Conservation (phyloP, 78 protist genomes). For the Chrysochromulina tobinii region DNA sequence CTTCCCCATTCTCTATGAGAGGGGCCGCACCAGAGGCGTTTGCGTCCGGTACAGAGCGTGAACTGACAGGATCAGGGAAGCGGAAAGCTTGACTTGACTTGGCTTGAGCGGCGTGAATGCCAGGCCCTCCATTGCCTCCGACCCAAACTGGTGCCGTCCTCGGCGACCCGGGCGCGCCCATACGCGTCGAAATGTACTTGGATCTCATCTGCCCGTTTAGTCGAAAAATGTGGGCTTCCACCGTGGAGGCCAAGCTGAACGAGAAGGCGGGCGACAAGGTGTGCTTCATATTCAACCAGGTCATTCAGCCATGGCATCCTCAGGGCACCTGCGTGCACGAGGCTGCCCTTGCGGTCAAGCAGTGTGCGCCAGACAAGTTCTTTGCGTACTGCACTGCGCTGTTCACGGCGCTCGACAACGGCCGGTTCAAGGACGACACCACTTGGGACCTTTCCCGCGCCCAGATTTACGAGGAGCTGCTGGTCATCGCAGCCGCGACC, state of each 20-base stretch:
- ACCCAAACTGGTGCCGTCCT: too few species aligned
- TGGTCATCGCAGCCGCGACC: background rate
- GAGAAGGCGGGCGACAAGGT: background rate
- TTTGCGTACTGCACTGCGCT: background rate
- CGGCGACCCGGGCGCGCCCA: too few species aligned
- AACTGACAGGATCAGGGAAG: too few species aligned
- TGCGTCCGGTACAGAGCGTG: too few species aligned
- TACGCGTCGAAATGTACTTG: background rate
- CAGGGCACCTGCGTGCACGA: constrained; percentile 24
- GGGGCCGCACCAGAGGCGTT: too few species aligned
- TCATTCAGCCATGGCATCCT: constrained; percentile 50
- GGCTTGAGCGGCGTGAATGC: too few species aligned
- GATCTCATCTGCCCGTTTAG: constrained; percentile 37
- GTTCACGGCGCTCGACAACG: background rate
- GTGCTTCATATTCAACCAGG: background rate
- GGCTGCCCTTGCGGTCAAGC: background rate
- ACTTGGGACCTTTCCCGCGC: background rate
- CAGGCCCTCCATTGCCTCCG: too few species aligned
- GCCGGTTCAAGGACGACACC: background rate
- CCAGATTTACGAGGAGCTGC: background rate
- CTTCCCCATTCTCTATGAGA: too few species aligned
- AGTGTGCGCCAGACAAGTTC: background rate
- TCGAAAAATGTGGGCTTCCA: background rate
- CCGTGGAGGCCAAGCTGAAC: background rate
- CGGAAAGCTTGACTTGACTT: too few species aligned